Evolutionary conservation across 345 rosid species (phyloP), one percentile per base, ranked within the genome.

Genomic region (Noccaea caerulescens): DNA sequence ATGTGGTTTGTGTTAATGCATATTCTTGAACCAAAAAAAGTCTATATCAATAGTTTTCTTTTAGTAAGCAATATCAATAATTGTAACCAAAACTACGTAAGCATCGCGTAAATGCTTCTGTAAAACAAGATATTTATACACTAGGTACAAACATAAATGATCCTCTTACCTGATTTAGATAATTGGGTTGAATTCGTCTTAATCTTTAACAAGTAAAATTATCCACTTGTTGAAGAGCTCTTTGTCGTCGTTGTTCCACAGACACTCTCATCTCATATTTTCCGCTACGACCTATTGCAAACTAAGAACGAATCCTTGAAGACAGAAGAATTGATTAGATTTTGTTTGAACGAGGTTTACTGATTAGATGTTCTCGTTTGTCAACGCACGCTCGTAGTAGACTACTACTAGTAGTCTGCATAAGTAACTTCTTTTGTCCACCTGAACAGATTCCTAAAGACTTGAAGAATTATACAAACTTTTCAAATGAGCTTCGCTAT

Each of bases 371-470:
- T 16, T 16, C 18, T 16, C 99, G 64, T 94, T 91, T 11, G 93
- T 88, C 66, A 91, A 73, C 44, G 96, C 89, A 12, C 97, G 91
- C 73, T 94, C 99, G 18, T 94, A 94, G 56, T n/a, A n/a, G n/a
- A n/a, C n/a, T n/a, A n/a, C n/a, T n/a, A n/a, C n/a, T n/a, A n/a
- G n/a, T 94, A 94, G 81, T 94, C 99, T 54, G 90, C 96, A 60
- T 91, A 94, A 14, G 86, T 86, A 42, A 80, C 81, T 63, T 89
- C 99, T 82, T 85, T 91, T 55, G 96, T 91, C 99, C 99, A 94
- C 73, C 86, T 80, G 53, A 94, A 91, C 47, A 94, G 81, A 77
- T 94, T 80, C 56, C 99, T 91, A 18, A 95, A 88, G 50, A 94
- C 96, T 96, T 93, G 64, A 47, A 16, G 18, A 73, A 43, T 55